phyloP scores from a whole-genome alignment of 208 protist genomes.

The Wallacemonas collosoma region DNA sequence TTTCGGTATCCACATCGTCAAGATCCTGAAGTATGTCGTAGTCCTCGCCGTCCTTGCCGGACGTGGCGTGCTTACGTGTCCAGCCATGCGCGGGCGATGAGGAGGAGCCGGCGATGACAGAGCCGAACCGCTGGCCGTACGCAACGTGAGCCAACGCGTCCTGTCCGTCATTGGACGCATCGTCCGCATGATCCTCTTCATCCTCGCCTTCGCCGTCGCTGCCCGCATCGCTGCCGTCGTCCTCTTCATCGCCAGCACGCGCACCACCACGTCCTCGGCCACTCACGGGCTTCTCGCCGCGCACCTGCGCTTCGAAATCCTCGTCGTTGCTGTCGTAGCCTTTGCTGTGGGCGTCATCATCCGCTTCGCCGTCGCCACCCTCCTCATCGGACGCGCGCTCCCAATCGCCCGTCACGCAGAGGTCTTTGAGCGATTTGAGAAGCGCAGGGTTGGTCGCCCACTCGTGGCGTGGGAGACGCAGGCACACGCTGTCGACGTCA shows the following conservation, averaged over 20 bases:
- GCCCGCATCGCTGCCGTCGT: constrained; percentile 39
- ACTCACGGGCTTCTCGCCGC: constrained; percentile 54
- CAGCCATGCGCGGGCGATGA: constrained; percentile 7
- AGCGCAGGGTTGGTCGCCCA: constrained; percentile 52
- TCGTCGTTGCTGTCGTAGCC: constrained; percentile 89
- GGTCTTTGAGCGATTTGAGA: constrained; percentile 84
- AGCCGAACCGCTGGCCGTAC: constrained; percentile 20
- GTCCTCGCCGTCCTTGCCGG: constrained; percentile 35
- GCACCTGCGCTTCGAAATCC: constrained; percentile 74
- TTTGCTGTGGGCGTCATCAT: constrained; percentile 49
- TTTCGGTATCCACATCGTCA: constrained; percentile 32
- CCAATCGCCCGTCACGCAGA: constrained; percentile 97
- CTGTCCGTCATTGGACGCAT: neutral
- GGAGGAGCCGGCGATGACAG: constrained; percentile 3
- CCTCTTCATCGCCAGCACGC: constrained; percentile 19
- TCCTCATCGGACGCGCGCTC: constrained; percentile 36
- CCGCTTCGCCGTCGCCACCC: constrained; percentile 39
- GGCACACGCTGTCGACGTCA: constrained; percentile 66
- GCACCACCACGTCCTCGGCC: constrained; percentile 11
- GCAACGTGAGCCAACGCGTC: constrained; percentile 39
- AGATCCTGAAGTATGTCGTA: constrained; percentile 26
- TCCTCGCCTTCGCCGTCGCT: constrained; percentile 57
- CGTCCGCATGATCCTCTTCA: constrained; percentile 36
- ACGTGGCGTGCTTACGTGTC: constrained; percentile 22
- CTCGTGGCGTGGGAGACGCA: constrained; percentile 43